Evolutionary conservation across 305 asterid species (phyloP), one percentile per base, ranked within the genome.

Genomic region (Fraxinus ornus): DNA sequence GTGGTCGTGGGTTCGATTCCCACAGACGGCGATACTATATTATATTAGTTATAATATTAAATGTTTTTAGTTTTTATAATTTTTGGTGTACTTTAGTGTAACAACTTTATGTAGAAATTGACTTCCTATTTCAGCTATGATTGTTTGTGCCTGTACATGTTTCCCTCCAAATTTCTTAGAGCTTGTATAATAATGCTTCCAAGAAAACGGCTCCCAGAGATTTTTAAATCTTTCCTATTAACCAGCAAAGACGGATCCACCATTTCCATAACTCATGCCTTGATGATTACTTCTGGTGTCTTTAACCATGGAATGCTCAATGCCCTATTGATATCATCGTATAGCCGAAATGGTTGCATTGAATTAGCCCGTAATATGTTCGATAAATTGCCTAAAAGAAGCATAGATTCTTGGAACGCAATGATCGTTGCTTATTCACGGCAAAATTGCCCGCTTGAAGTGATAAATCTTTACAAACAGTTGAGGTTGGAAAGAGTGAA

Each of bases 1-100:
- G 95, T 93, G 97, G 97, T 93, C 97, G 97, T 93, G 97, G 94
- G 95, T 92, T 93, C 91, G 92, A 92, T 89, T 90, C 94, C 95
- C 97, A 92, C 93, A 91, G 94, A 91, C 94, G 97, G 94, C 94
- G 95, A 30, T 30, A 30, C 33, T 30, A 32, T 32, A 32, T 15
- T 2, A 10, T 41, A 2, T 10, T 9, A n/a, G 1, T 1, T 3
- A 19, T 19, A 19, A 1, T 4, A 1, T 55, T 19, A 19, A 4
- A 49, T 13, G n/a, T 49, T 49, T 49, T 49, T 3, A 12, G 17
- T 49, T 49, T 15, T 49, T 30, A 13, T 49, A 4, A 44, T 44
- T 12, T 44, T 10, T 12, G 4, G 52, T 12, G 60, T 52, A 52
- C 64, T 55, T 22, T 7, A 52, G 9, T 55, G 8, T 47, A 47